phyloP scores from a whole-genome alignment of 768 basidiomycete species.

The Collybia sordida region DNA sequence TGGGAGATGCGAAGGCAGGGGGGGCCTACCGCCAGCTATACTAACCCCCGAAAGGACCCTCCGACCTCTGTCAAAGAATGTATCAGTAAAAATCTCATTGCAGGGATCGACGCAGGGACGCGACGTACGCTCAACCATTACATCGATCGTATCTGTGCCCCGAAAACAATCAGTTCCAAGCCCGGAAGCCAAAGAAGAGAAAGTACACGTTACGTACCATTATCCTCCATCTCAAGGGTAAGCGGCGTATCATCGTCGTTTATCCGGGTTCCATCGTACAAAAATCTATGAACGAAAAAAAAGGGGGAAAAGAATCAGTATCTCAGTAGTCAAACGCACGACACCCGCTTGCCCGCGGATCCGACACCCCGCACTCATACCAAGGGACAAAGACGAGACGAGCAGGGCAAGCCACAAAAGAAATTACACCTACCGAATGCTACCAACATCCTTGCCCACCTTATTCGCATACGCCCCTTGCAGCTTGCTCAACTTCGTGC shows the following conservation, averaged over 20 bases:
- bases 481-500: constrained; percentile 88
- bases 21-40: too few species aligned
- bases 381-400: constrained; percentile 1
- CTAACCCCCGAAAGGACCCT: neutral
- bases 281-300: constrained; percentile 54
- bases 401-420: neutral
- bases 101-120: neutral
- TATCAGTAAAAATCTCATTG: neutral
- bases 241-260: constrained; percentile 85
- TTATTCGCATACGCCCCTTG: constrained; percentile 91
- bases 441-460: constrained; percentile 85
- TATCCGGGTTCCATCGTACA: constrained; percentile 89
- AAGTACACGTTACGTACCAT: constrained; percentile 47
- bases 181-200: neutral
- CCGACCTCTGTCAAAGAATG: constrained; percentile 1
- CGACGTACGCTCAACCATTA: constrained; percentile 92
- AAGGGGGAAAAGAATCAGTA: constrained; percentile 1
- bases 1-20: too few species aligned
- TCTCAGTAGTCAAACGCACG: too few species aligned
- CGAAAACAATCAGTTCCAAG: neutral
- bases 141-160: constrained; percentile 83
- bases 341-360: neutral
- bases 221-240: constrained; percentile 86
- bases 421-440: constrained; percentile 71
- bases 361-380: neutral